A percentile compares a stretch with the other conserved stretches of the same genome.
Evolutionary conservation across 306 rosid species (phyloP).

Genomic region (Glycine latifolia): DNA sequence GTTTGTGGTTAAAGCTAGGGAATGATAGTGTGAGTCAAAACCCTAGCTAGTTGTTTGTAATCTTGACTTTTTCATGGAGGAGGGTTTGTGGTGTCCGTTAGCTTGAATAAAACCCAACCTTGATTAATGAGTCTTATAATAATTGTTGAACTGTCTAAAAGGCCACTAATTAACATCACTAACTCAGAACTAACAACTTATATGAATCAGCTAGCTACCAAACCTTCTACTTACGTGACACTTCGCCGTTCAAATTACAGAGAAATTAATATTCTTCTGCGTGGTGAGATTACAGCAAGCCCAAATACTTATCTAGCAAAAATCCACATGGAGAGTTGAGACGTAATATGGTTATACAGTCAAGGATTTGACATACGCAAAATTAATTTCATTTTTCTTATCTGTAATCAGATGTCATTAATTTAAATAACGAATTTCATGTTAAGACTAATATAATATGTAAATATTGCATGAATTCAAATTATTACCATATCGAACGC

Average conservation of each 20-base stretch:
- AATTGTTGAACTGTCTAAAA: neutral
- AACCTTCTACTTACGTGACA: neutral
- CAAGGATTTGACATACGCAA: neutral
- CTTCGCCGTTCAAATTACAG: neutral
- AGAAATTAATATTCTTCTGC: neutral
- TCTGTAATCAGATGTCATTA: neutral
- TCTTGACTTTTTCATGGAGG: constrained; percentile 11
- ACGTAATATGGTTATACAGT: neutral
- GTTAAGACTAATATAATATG: constrained; percentile 10
- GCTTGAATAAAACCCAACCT: constrained; percentile 31
- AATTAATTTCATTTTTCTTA: neutral
- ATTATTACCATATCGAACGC: neutral
- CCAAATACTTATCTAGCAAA: neutral
- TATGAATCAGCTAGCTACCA: neutral
- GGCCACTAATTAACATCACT: neutral
- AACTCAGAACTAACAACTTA: neutral
- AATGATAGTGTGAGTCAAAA: constrained; percentile 33
- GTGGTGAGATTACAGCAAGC: neutral
- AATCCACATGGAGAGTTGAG: neutral
- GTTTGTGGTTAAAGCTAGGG: constrained; percentile 9
- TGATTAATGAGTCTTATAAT: constrained; percentile 16
- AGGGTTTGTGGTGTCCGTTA: neutral
- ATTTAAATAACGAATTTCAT: neutral
- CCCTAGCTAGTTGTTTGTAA: constrained; percentile 13
- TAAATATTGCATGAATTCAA: constrained; percentile 10